Evolutionary conservation across 495 filamentous ascomycete genomes (phyloP), one percentile per base, ranked within the genome.

Genomic region (Terfezia boudieri): DNA sequence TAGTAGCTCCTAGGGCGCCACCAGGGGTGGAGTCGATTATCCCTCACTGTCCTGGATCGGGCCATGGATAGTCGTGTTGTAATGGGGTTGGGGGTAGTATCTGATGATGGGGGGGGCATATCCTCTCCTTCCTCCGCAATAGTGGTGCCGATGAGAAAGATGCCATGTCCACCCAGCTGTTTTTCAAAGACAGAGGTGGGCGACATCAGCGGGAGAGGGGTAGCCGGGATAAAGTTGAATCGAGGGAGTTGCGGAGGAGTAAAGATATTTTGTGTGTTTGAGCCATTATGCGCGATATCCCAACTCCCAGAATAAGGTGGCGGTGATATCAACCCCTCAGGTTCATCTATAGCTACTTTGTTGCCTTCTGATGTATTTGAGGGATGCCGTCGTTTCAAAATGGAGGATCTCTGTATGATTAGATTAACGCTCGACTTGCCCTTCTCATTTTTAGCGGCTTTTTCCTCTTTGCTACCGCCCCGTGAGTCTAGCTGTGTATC

Each of bases 21-120:
- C 60, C 60, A 61, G 2, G 60, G 60, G 38, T 61, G 60, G 43
- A 61, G 50, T 36, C 58, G 61, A 36, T 51, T 55, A 26, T 62
- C 60, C 2, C 60, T 55, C 35, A 61, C 11, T 23, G 50, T 50
- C 23, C 58, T 58, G 0, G 58, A 43, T 9, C 57, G 59, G n/a
- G 37, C 52, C 41, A 16, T 53, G 32, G 5, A 61, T 26, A 38
- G 60, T 57, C 37, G 59, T 9, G 36, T 49, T 62, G 50, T 37
- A 9, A 5, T 46, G 3, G 41, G 9, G 17, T 2, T 9, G 6
- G 41, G 41, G 17, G 2, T 10, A 46, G 41, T 14, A 32, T 32
- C 26, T 52, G 10, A 16, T 36, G 9, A 55, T 46, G 16, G 32
- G 52, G 11, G 37, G 50, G 35, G 49, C 57, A n/a, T 49, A 22